phyloP scores from a whole-genome alignment of 176 grass and related monocot genomes.

The Avena eriantha region DNA sequence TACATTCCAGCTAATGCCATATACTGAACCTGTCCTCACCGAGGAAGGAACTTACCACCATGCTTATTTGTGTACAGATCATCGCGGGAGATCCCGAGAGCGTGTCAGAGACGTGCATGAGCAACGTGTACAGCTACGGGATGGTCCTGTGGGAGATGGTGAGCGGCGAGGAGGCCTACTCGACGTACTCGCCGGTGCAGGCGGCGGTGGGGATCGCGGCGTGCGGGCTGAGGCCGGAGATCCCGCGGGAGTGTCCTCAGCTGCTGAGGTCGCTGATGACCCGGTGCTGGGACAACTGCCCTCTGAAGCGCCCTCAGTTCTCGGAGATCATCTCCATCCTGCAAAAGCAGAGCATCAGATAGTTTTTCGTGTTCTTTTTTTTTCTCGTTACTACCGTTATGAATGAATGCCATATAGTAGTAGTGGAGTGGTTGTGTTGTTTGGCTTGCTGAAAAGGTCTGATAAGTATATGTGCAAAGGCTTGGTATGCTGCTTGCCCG shows the following conservation, averaged over 20 bases:
- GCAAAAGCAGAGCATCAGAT: conserved; percentile 83
- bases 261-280: conserved; percentile 83
- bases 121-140: conserved; percentile 94
- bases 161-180: conserved; percentile 89
- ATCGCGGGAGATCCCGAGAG: conserved; percentile 94
- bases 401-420: conserved; percentile 43
- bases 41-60: conserved; percentile 34
- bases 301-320: conserved; percentile 85
- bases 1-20: conserved; percentile 16
- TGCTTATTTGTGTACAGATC: conserved; percentile 51
- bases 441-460: conserved; percentile 50
- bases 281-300: conserved; percentile 88
- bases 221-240: conserved; percentile 87
- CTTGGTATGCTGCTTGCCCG: conserved; percentile 38
- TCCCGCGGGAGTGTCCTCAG: conserved; percentile 83
- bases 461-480: conserved; percentile 56
- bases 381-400: conserved; percentile 17
- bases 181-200: conserved; percentile 93
- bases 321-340: conserved; percentile 76
- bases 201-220: conserved; percentile 93
- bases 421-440: conserved; percentile 43
- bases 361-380: conserved; percentile 26
- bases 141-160: conserved; percentile 98
- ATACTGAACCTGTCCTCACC: conserved; percentile 28
- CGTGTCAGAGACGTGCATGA: conserved; percentile 89